Evolutionary conservation across 441 rosid genomes (phyloP).

Genomic region (Erodium texanum): DNA sequence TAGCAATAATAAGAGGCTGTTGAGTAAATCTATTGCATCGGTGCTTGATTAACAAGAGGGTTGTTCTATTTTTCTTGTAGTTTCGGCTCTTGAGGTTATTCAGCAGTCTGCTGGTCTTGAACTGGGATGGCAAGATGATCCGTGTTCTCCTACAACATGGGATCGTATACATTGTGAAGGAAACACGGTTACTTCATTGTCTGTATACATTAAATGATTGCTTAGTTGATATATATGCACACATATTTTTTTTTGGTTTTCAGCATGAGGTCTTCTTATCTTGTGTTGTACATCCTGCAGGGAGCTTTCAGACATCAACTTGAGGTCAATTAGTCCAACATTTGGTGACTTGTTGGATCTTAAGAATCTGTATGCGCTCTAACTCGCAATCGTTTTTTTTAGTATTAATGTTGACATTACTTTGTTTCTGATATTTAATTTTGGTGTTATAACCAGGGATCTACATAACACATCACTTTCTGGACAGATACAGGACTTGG

Average conservation of each 20-base stretch:
- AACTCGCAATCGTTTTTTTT: neutral
- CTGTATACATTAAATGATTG: constrained; percentile 10
- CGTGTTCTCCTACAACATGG: constrained; percentile 75
- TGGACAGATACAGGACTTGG: constrained; percentile 67
- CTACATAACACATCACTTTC: constrained; percentile 81
- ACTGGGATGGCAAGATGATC: constrained; percentile 87
- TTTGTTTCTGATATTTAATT: constrained; percentile 6
- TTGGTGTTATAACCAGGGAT: constrained; percentile 41
- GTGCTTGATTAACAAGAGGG: neutral
- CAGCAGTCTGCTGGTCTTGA: constrained; percentile 65
- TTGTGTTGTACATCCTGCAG: constrained; percentile 23
- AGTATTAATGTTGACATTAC: neutral
- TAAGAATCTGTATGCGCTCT: constrained; percentile 50
- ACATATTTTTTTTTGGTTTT: neutral
- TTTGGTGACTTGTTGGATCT: constrained; percentile 90
- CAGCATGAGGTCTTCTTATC: neutral
- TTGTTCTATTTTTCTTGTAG: constrained; percentile 29
- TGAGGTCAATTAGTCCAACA: constrained; percentile 75
- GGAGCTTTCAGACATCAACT: constrained; percentile 60
- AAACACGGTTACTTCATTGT: constrained; percentile 72
- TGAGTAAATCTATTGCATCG: constrained; percentile 11
- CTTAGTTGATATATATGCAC: neutral
- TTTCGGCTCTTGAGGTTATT: constrained; percentile 83
- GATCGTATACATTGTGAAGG: constrained; percentile 67
- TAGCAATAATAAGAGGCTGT: no score